Percentiles rank a stretch among this genome's conserved stretches.
Conservation (phyloP, 2,329 filamentous ascomycete genomes). For the Exophiala viscosa region DNA sequence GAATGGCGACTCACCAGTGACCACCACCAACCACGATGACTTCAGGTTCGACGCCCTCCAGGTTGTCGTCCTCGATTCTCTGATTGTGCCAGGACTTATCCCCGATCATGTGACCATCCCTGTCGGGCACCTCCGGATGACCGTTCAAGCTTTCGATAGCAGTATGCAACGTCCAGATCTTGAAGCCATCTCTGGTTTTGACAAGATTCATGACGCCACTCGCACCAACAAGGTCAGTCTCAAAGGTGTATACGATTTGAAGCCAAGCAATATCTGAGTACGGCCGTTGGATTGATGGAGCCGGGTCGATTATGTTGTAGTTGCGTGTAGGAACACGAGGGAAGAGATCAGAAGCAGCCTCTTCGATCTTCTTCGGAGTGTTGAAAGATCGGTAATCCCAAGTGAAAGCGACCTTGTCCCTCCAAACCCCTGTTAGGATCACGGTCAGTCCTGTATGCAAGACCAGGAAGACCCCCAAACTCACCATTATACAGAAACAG, state of each 20-base stretch:
- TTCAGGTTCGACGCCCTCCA: constrained; percentile 51
- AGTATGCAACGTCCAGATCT: constrained; percentile 8
- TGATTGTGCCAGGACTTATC: constrained; percentile 9
- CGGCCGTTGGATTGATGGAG: constrained; percentile 10
- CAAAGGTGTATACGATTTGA: constrained; percentile 8
- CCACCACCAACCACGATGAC: constrained; percentile 59
- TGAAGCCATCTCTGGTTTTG: constrained; percentile 6
- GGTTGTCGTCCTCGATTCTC: constrained; percentile 34
- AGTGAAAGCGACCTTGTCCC: constrained; percentile 10
- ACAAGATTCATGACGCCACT: constrained; percentile 9
- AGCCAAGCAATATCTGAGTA: constrained; percentile 33
- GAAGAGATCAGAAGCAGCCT: constrained; percentile 7
- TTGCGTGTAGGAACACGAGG: constrained; percentile 7
- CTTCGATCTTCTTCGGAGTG: constrained; percentile 7
- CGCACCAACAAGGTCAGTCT: constrained; percentile 6
- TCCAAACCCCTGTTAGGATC: constrained; percentile 4
- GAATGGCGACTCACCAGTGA: constrained; percentile 10
- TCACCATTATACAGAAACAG: constrained; percentile 6
- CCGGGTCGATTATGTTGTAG: constrained; percentile 10
- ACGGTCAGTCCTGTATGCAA: not conserved
- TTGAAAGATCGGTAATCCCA: constrained; percentile 13
- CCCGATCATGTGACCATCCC: constrained; percentile 7
- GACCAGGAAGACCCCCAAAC: not conserved
- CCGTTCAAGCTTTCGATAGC: constrained; percentile 5
- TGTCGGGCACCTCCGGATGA: constrained; percentile 5